Conservation (phyloP, 495 filamentous ascomycete species). For the Aspergillus heteromorphus region DNA sequence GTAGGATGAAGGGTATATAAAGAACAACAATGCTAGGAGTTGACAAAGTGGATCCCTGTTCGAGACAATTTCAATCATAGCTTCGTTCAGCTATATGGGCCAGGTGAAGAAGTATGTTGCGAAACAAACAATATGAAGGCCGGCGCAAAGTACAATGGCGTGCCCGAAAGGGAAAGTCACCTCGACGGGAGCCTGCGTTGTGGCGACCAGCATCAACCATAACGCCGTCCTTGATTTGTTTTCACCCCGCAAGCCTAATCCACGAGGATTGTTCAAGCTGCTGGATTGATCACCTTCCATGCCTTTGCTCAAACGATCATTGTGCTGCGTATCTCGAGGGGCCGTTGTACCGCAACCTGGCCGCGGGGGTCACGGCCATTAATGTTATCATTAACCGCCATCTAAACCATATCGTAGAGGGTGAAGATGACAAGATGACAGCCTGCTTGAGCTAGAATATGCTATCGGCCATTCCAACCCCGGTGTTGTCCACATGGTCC, state of each 20-base stretch:
- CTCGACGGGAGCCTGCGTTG: neutral
- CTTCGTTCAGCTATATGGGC: neutral
- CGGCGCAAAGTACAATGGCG: neutral
- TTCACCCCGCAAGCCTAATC: neutral
- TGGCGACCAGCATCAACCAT: neutral
- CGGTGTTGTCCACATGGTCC: no score
- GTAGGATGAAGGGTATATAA: neutral
- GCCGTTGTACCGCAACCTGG: no score
- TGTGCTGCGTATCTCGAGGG: no score
- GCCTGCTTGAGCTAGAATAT: no score
- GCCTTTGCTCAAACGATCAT: no score
- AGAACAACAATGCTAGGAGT: slow-evolving; percentile 18
- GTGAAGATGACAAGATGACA: no score
- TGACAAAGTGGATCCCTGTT: neutral
- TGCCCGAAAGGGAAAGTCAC: neutral
- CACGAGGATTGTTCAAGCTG: no score
- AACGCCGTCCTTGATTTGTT: neutral
- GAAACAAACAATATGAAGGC: slow-evolving; percentile 20
- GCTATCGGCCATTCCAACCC: no score
- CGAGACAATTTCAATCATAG: slow-evolving; percentile 4
- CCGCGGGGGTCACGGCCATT: no score
- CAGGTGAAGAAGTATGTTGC: neutral
- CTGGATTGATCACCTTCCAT: no score
- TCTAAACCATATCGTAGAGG: no score
- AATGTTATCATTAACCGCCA: no score